These are phyloP conservation scores for Anisodus acutangulus DNA, from an alignment of 257 asterid species.

Conservation along the genomic window DNA sequence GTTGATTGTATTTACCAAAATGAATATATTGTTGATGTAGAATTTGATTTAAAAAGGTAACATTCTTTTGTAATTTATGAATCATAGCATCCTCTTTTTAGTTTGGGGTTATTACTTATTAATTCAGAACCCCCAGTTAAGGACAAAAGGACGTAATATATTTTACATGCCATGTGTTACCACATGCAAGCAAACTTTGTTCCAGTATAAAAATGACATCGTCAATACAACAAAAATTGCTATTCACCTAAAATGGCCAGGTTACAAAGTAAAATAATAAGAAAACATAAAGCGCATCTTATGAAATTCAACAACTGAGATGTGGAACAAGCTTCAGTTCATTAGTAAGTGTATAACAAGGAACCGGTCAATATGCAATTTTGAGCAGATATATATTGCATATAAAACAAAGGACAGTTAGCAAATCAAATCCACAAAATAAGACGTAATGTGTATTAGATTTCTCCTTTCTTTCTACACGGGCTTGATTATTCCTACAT, in stretches of 20 bases:
- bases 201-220: neutral
- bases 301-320: neutral
- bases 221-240: neutral
- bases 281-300: neutral
- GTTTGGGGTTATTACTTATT: neutral
- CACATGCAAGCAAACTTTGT: neutral
- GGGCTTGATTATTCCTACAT: neutral
- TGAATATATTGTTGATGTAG: neutral
- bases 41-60: neutral
- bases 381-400: neutral
- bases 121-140: neutral
- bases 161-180: neutral
- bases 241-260: neutral
- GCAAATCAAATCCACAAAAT: constrained; percentile 4
- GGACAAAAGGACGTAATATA: neutral
- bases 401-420: neutral
- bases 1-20: neutral
- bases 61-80: neutral
- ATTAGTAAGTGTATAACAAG: neutral
- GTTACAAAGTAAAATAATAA: neutral
- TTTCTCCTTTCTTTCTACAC: constrained; percentile 5
- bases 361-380: constrained; percentile 23
- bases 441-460: neutral
- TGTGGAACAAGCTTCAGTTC: constrained; percentile 20
- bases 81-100: neutral